Evolutionary conservation across 306 rosid genomes (phyloP), one percentile per base, ranked within the genome.

Genomic region (Ceratonia siliqua): DNA sequence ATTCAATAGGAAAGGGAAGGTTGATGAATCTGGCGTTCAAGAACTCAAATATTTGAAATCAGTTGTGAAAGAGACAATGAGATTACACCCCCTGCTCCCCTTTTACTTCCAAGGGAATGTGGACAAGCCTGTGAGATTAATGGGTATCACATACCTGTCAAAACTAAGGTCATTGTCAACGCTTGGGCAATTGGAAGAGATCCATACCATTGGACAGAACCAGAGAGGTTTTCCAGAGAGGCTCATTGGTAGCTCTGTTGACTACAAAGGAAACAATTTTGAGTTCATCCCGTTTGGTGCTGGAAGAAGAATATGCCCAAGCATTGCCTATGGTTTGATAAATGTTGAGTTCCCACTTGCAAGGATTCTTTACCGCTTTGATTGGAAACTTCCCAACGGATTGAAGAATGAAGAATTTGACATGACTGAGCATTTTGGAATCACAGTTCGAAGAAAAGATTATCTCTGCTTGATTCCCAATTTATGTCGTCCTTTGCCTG

Each of bases 141-240:
- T 6, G 85, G 85, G n/a, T 81, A 72, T 65, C 48, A 42, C 7
- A 76, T 81, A 48, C 86, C 88, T 6, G 0, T 7, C 8, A 70
- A 68, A 38, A 67, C 69, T 13, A 77, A 21, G 30, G 73, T 79
- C 1, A 20, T n/a, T n/a, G n/a, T n/a, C n/a, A n/a, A n/a, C n/a
- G n/a, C n/a, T n/a, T n/a, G n/a, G n/a, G 85, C 79, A 11, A 68
- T 86, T 1, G 84, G 82, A 49, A 86, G 83, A 76, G 85, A 87
- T 66, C 78, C 88, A 10, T 30, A 64, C 0, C 48, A 56, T 3
- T 83, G 84, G 81, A 41, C 1, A 12, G 81, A 79, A 0, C 13
- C 83, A 11, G 55, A 68, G 21, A 62, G 54, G 52, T 81, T 81
- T 70, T 42, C 84, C 84, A 0, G 81, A 75, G 39, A 75, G 84